Conservation (phyloP, 345 rosid genomes). For the Euclidium syriacum region DNA sequence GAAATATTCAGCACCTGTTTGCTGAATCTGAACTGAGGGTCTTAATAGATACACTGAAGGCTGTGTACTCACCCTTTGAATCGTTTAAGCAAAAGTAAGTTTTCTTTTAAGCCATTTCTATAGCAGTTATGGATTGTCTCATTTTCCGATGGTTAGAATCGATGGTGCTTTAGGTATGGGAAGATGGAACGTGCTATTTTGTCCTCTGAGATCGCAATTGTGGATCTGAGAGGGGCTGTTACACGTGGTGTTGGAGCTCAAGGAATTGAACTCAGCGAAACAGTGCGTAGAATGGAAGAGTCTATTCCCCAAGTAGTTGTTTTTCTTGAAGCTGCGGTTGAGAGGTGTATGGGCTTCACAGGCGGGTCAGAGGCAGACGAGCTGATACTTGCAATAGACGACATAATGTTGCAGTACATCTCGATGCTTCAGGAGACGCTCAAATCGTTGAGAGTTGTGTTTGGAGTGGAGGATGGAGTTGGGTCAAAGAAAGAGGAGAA, state of each 20-base stretch:
- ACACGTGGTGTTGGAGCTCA: constrained; percentile 97
- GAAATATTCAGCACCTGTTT: constrained; percentile 87
- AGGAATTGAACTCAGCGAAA: constrained; percentile 96
- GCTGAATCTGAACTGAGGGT: constrained; percentile 76
- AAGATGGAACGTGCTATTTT: constrained; percentile 90
- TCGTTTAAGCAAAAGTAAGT: constrained; percentile 84
- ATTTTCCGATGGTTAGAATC: constrained; percentile 3
- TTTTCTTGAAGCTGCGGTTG: constrained; percentile 94
- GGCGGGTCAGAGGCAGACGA: constrained; percentile 99
- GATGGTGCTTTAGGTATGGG: constrained; percentile 60
- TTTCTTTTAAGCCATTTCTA: background rate
- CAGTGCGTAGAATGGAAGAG: constrained; percentile 98
- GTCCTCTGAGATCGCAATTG: constrained; percentile 81
- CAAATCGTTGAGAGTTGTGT: constrained; percentile 85
- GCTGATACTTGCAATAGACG: constrained; percentile 86
- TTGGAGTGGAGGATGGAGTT: constrained; percentile 75
- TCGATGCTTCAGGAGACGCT: constrained; percentile 89
- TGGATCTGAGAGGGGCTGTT: constrained; percentile 97
- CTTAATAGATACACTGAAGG: constrained; percentile 80
- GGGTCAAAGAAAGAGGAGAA: constrained; percentile 57
- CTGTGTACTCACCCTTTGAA: constrained; percentile 84
- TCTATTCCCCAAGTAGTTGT: constrained; percentile 90
- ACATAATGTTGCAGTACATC: constrained; percentile 83
- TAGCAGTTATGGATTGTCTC: background rate
- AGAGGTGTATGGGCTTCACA: constrained; percentile 84